phyloP scores from a whole-genome alignment of 257 asterid genomes.

The Scutellaria barbata region DNA sequence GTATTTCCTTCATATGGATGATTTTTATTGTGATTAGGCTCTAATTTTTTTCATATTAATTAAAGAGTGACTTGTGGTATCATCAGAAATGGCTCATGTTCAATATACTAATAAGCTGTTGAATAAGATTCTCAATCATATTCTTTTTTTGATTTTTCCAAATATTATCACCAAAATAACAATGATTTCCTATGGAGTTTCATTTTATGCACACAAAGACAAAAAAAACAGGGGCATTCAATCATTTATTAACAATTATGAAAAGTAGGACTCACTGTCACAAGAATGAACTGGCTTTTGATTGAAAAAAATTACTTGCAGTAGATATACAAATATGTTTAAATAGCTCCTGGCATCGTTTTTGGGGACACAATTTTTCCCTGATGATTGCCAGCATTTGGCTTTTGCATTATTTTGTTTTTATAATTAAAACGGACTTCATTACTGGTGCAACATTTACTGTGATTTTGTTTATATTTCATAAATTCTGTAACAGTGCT shows the following conservation, averaged over 20 bases:
- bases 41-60: background rate
- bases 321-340: background rate
- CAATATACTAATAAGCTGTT: background rate
- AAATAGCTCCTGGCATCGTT: background rate
- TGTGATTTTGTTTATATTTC: background rate
- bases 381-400: background rate
- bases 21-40: background rate
- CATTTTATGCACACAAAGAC: background rate
- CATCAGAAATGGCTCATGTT: background rate
- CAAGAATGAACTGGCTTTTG: background rate
- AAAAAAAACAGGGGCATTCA: background rate
- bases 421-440: slow-evolving; percentile 8
- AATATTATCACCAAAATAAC: background rate
- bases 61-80: background rate
- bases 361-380: background rate
- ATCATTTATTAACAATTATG: slow-evolving; percentile 9
- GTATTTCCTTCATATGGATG: slow-evolving; percentile 6
- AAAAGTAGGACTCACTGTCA: background rate
- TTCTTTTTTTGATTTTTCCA: background rate
- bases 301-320: background rate
- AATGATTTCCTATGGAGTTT: background rate
- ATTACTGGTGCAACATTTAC: background rate
- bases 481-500: slow-evolving; percentile 5
- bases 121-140: background rate
- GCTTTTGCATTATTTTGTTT: background rate